Evolutionary conservation across 306 rosid species (phyloP).

Genomic region (Heteromeles arbutifolia): DNA sequence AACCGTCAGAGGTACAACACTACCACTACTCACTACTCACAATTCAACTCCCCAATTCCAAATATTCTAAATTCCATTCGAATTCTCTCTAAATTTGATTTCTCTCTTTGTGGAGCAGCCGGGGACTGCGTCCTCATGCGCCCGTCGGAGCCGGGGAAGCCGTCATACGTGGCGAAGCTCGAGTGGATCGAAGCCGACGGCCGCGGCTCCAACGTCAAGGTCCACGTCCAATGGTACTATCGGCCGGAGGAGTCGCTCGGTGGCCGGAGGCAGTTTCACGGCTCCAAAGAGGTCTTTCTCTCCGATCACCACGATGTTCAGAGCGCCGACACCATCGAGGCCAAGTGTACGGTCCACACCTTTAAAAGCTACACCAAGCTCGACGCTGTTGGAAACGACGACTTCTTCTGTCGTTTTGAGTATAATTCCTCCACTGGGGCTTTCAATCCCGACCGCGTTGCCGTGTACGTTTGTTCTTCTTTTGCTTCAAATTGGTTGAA

Average conservation of each 20-base stretch:
- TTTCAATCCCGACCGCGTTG: slow-evolving; percentile 94
- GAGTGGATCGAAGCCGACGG: slow-evolving; percentile 93
- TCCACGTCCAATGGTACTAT: slow-evolving; percentile 91
- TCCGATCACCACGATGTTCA: slow-evolving; percentile 90
- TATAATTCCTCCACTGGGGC: slow-evolving; percentile 89
- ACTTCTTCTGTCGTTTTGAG: slow-evolving; percentile 97
- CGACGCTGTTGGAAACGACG: slow-evolving; percentile 94
- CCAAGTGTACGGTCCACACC: slow-evolving; percentile 85
- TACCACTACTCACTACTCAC: not conserved
- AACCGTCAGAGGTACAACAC: slow-evolving; percentile 49
- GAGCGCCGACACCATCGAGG: slow-evolving; percentile 90
- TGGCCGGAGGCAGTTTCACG: slow-evolving; percentile 97
- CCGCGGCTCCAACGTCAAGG: slow-evolving; percentile 89
- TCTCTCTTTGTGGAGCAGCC: slow-evolving; percentile 23
- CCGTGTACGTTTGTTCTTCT: slow-evolving; percentile 53
- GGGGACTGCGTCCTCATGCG: slow-evolving; percentile 95
- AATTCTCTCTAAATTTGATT: not conserved
- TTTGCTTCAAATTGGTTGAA: not conserved
- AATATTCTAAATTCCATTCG: not conserved
- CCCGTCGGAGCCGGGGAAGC: slow-evolving; percentile 69
- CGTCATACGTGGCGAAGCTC: slow-evolving; percentile 90
- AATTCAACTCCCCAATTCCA: not conserved
- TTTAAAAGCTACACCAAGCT: slow-evolving; percentile 92
- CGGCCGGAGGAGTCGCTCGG: slow-evolving; percentile 99
- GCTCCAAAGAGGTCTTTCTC: slow-evolving; percentile 88